These are phyloP conservation scores for Pseudogymnoascus sp. DNA, from an alignment of 2,329 filamentous ascomycete genomes.

Conservation along the genomic window DNA sequence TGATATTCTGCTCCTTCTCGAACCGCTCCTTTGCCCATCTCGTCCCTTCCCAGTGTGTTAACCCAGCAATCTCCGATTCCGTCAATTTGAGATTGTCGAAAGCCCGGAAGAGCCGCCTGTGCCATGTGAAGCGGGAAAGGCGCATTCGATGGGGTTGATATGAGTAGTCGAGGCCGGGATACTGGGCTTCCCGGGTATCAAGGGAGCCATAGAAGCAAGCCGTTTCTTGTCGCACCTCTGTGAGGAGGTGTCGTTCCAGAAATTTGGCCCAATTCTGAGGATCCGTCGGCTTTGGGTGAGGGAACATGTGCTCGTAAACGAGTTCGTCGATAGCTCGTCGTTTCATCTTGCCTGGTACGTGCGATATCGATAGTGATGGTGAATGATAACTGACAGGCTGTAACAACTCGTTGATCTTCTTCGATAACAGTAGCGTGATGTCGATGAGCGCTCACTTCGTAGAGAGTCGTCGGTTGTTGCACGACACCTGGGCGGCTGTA, in stretches of 20 bases:
- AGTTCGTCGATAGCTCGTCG: slow-evolving; percentile 61
- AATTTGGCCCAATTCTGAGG: slow-evolving; percentile 63
- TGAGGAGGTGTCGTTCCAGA: slow-evolving; percentile 60
- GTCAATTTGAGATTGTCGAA: slow-evolving; percentile 65
- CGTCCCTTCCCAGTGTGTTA: slow-evolving; percentile 78
- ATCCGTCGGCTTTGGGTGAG: slow-evolving; percentile 56
- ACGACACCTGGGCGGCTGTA: not conserved
- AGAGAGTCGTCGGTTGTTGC: not conserved
- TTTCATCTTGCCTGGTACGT: slow-evolving; percentile 47
- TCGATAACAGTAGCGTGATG: not conserved
- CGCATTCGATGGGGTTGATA: slow-evolving; percentile 65
- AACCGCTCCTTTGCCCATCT: slow-evolving; percentile 75
- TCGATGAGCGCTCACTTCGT: slow-evolving; percentile 2
- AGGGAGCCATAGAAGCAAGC: slow-evolving; percentile 66
- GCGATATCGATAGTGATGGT: not conserved
- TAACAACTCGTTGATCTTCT: not conserved
- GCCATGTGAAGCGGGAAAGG: slow-evolving; percentile 69
- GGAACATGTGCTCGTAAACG: slow-evolving; percentile 67
- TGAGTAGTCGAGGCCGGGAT: slow-evolving; percentile 72
- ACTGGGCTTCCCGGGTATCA: slow-evolving; percentile 71
- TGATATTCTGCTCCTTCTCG: slow-evolving; percentile 63
- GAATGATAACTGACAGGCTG: not conserved
- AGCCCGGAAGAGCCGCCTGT: slow-evolving; percentile 65
- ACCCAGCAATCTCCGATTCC: slow-evolving; percentile 55
- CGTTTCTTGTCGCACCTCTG: slow-evolving; percentile 69